These are phyloP conservation scores for Talaromyces nanjingensis DNA, from an alignment of 495 filamentous ascomycete species.

Conservation along the genomic window DNA sequence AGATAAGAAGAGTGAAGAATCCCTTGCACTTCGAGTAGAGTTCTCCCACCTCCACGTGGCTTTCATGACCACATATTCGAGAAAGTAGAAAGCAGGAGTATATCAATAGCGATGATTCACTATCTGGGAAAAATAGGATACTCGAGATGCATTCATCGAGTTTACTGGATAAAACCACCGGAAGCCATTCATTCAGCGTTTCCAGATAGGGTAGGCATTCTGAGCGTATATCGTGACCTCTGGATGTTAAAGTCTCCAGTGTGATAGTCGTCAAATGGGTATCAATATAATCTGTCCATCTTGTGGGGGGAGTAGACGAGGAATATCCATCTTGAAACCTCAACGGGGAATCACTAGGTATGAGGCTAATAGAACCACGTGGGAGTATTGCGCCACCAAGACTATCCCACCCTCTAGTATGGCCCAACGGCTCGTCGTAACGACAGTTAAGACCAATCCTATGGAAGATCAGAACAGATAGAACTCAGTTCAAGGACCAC, in stretches of 20 bases:
- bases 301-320: background rate
- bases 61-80: background rate
- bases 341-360: background rate
- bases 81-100: slow-evolving; percentile 5
- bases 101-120: slow-evolving; percentile 1
- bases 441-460: slow-evolving; percentile 3
- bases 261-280: background rate
- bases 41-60: background rate
- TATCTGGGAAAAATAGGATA: background rate
- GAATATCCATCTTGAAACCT: background rate
- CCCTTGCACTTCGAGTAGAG: slow-evolving; percentile 3
- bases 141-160: background rate
- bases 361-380: background rate
- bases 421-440: background rate
- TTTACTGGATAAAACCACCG: background rate
- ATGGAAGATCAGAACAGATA: background rate
- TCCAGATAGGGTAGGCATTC: background rate
- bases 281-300: background rate
- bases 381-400: background rate
- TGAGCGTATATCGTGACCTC: background rate
- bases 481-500: background rate
- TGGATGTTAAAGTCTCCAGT: background rate
- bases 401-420: background rate
- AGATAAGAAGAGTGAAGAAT: slow-evolving; percentile 2
- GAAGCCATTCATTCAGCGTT: slow-evolving; percentile 6